Base-by-base conservation (phyloP, 2,329 filamentous ascomycete genomes). In the Penicillium glabrum region DNA sequence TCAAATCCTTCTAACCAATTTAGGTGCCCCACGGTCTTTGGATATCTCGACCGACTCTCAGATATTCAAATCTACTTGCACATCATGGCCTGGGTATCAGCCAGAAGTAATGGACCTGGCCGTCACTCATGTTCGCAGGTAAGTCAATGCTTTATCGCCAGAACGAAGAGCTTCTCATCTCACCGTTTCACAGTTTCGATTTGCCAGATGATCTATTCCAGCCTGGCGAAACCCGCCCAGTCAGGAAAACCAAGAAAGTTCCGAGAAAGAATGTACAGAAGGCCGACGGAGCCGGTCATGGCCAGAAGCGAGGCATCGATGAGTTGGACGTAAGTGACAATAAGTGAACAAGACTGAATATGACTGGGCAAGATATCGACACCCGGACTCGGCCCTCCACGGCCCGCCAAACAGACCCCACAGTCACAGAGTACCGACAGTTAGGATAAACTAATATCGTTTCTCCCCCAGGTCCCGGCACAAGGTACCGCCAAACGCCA, bases 131-230 rank as follows among this genome's bases (percentile, higher is more conserved):
- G 88, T 92, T 49, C 88, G 91, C 75, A 96, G 89, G 93, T 96
- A 82, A 77, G 88, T 78, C 14, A 23, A 27, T 27, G 59, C 9
- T 65, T 13, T 13, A 33, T 8, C 26, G 41, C 11, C 6, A 45
- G 11, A 26, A 16, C 10, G 5, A 24, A 9, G n/a, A 27, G 26
- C 23, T 27, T 51, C 41, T 51, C 33, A 54, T 57, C 56, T 67
- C 58, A 66, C 63, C 56, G 44, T 14, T 16, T 31, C 50, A 44
- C 68, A 97, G 93, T 75, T 90, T 90, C 72, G 87, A 92, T 69
- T 83, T 99, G 26, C 95, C 95, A 27, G 87, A 91, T 58, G 93
- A 99, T 73, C 87, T 98, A 2, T 99, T 99, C 71, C 69, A 87
- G 47, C 79, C 87, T 24, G 90, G 90, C 67, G 95, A 99, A 75